Conservation (phyloP, 2,329 filamentous ascomycete genomes). For the Stemphylium vesicarium region DNA sequence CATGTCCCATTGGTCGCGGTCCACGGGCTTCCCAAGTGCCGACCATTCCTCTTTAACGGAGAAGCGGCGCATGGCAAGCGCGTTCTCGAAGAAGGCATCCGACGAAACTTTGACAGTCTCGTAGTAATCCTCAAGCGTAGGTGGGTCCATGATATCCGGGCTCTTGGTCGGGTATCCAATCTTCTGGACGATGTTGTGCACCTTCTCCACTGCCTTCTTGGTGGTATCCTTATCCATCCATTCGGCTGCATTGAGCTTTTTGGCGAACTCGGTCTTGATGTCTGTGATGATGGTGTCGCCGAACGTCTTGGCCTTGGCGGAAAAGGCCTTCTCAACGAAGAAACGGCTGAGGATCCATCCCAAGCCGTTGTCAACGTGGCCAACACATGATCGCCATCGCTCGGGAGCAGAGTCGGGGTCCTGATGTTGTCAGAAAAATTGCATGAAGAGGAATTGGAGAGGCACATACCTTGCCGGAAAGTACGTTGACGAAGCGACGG, state of each 20-base stretch:
- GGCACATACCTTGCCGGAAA: slow-evolving; percentile 59
- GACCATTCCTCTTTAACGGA: slow-evolving; percentile 61
- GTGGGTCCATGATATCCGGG: slow-evolving; percentile 67
- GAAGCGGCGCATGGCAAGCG: slow-evolving; percentile 59
- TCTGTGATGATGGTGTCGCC: slow-evolving; percentile 74
- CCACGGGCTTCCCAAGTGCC: slow-evolving; percentile 64
- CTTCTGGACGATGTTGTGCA: slow-evolving; percentile 71
- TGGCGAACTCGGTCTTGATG: slow-evolving; percentile 70
- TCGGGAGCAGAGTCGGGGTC: slow-evolving; percentile 68
- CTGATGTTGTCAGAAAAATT: slow-evolving; percentile 29
- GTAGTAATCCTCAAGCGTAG: slow-evolving; percentile 65
- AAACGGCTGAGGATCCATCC: slow-evolving; percentile 75
- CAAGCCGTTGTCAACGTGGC: slow-evolving; percentile 62
- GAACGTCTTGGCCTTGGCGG: slow-evolving; percentile 68
- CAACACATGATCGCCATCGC: slow-evolving; percentile 70
- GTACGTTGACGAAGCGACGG: slow-evolving; percentile 64
- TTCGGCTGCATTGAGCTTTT: slow-evolving; percentile 62
- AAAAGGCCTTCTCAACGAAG: slow-evolving; percentile 72
- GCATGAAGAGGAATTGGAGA: too few relatives aligned
- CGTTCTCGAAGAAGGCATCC: slow-evolving; percentile 64
- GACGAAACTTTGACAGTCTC: slow-evolving; percentile 58
- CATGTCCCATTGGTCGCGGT: slow-evolving; percentile 67
- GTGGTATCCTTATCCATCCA: slow-evolving; percentile 72
- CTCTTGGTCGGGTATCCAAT: slow-evolving; percentile 70
- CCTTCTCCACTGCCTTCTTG: slow-evolving; percentile 66